Conservation (phyloP, 2,329 filamentous ascomycete species). For the Calonectria pseudoturangicola region DNA sequence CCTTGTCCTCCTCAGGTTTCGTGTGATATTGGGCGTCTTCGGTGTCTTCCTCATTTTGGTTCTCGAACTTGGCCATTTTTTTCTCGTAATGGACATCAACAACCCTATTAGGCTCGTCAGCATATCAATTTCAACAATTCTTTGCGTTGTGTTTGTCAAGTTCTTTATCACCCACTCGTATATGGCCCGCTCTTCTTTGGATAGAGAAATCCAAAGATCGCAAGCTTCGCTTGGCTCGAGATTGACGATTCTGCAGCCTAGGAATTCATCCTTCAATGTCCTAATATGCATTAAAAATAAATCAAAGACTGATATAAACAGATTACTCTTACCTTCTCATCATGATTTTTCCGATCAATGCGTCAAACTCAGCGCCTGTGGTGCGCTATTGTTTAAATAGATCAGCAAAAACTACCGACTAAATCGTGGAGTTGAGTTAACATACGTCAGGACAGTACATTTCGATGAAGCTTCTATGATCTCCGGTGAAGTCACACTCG, state of each 20-base stretch:
- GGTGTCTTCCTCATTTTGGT: too few relatives aligned
- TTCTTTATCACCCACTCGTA: constrained; percentile 47
- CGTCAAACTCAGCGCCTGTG: constrained; percentile 45
- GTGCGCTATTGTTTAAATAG: constrained; percentile 34
- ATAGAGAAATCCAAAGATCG: constrained; percentile 53
- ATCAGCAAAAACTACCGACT: background rate
- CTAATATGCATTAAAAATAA: constrained; percentile 43
- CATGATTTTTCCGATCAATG: constrained; percentile 52
- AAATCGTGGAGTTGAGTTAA: too few relatives aligned
- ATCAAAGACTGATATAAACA: background rate
- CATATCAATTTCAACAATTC: background rate
- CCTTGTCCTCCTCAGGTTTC: background rate
- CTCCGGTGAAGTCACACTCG: constrained; percentile 42
- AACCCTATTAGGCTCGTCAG: constrained; percentile 9
- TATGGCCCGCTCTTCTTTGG: constrained; percentile 52
- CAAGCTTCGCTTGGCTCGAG: constrained; percentile 44
- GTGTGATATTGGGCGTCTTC: background rate
- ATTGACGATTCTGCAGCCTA: constrained; percentile 52
- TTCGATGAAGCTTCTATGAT: constrained; percentile 28
- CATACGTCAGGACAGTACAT: constrained; percentile 49
- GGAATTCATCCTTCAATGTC: constrained; percentile 54
- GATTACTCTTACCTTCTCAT: constrained; percentile 52
- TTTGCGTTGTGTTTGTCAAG: too few relatives aligned
- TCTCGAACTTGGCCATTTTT: background rate
- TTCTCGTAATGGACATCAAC: constrained; percentile 19